These are phyloP conservation scores for Kazachstania sp. DNA, from an alignment of 1,139 yeast species.

Conservation along the genomic window DNA sequence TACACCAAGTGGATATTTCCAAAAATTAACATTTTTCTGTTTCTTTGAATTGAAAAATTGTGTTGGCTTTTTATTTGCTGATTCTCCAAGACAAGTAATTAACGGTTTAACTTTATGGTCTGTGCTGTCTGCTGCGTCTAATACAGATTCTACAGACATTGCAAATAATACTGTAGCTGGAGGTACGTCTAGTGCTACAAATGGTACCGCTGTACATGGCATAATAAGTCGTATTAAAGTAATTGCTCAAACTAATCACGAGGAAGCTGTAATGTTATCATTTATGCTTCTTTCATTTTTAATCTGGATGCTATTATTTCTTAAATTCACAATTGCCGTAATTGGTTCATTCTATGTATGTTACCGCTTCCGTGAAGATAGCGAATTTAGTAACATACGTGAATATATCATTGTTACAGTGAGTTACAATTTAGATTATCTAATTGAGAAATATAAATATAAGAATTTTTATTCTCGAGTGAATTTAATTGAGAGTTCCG, in stretches of 20 bases:
- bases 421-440: slow-evolving; percentile 20
- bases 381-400: slow-evolving; percentile 14
- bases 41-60: slow-evolving; percentile 64
- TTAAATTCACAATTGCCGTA: slow-evolving; percentile 10
- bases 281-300: slow-evolving; percentile 67
- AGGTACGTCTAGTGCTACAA: slow-evolving; percentile 4
- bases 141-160: neutral
- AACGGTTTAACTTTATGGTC: slow-evolving; percentile 66
- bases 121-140: slow-evolving; percentile 30
- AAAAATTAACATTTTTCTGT: slow-evolving; percentile 59
- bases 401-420: slow-evolving; percentile 24
- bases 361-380: slow-evolving; percentile 33
- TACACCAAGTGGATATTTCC: slow-evolving; percentile 54
- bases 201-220: slow-evolving; percentile 36
- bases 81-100: slow-evolving; percentile 82
- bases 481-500: slow-evolving; percentile 3
- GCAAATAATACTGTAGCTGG: neutral
- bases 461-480: slow-evolving; percentile 11
- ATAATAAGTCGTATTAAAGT: slow-evolving; percentile 45
- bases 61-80: slow-evolving; percentile 58
- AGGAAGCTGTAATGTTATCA: slow-evolving; percentile 61
- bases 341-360: slow-evolving; percentile 31
- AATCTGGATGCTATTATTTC: slow-evolving; percentile 45
- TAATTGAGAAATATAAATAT: slow-evolving; percentile 17
- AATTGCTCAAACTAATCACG: slow-evolving; percentile 53